Evolutionary conservation across 2,329 filamentous ascomycete genomes (phyloP), one percentile per base, ranked within the genome.

Genomic region (Taxawa tesnikishii): DNA sequence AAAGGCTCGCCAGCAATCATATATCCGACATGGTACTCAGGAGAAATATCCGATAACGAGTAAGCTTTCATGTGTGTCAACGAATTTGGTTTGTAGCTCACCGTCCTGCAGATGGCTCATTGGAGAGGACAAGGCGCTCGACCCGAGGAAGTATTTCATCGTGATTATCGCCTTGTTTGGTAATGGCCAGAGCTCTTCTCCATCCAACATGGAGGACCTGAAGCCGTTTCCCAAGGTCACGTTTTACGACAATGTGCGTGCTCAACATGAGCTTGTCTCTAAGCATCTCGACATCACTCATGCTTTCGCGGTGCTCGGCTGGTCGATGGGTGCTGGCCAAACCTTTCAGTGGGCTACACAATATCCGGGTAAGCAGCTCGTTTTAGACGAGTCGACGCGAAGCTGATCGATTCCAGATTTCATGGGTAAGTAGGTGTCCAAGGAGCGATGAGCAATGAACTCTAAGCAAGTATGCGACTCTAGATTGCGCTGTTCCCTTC

Each of bases 1-100:
- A 50, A 69, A 0, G 65, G 59, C 0, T 62, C 59, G 5, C 79
- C 80, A 6, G 74, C 73, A 3, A 70, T 87, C 36, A 68, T 87
- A 38, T 87, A 87, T 47, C 82, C 81, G 2, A 75, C 75, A 2
- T 87, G 81, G 81, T 87, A 76, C 50, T 76, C 73, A 12, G 75
- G 75, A 37, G 60, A 56, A 3, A 81, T 87, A 39, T 59, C 65
- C 3, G 75, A 82, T 46, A 87, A 87, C 38, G 65, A 79, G 19
- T 23, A 23, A 2, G 8, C 19, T n/a, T n/a, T n/a, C n/a, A n/a
- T n/a, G n/a, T n/a, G n/a, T n/a, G n/a, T n/a, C n/a, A n/a, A n/a
- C n/a, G n/a, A n/a, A n/a, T n/a, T n/a, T n/a, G n/a, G n/a, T n/a
- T n/a, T n/a, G 19, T n/a, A n/a, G 19, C 19, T 23, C 19, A 23